phyloP scores from a whole-genome alignment of 306 rosid genomes.

The Sphenostylis stenocarpa region DNA sequence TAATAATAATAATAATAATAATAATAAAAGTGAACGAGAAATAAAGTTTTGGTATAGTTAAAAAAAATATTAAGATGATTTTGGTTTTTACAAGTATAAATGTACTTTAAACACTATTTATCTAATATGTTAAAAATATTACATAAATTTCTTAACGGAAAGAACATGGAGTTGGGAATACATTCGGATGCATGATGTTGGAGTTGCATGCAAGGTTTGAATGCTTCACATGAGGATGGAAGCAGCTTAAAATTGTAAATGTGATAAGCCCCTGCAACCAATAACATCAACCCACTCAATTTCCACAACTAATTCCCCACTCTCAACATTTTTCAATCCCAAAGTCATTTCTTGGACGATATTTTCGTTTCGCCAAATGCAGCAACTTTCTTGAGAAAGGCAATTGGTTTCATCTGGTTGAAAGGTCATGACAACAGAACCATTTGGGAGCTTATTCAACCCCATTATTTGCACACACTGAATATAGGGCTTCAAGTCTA shows the following conservation, averaged over 20 bases:
- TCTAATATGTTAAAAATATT: too few species aligned
- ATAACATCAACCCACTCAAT: constrained; percentile 66
- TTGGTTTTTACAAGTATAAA: neutral
- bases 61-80: neutral
- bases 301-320: constrained; percentile 65
- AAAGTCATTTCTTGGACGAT: constrained; percentile 71
- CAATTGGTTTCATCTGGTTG: constrained; percentile 55
- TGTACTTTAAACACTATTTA: too few species aligned
- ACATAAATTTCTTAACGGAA: too few species aligned
- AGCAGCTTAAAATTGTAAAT: neutral
- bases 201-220: neutral
- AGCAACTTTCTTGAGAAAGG: constrained; percentile 65
- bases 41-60: too few species aligned
- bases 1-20: too few species aligned
- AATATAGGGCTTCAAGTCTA: constrained; percentile 71
- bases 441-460: constrained; percentile 52
- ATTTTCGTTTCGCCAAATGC: constrained; percentile 59
- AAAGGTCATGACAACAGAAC: constrained; percentile 55
- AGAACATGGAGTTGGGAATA: neutral
- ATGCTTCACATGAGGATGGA: neutral
- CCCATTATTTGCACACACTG: constrained; percentile 57
- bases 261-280: constrained; percentile 48
- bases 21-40: too few species aligned
- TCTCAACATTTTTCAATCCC: constrained; percentile 66
- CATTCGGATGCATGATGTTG: neutral